Conservation (phyloP, 805 yeast species). For the Kregervanrija pseudodelftensis region DNA sequence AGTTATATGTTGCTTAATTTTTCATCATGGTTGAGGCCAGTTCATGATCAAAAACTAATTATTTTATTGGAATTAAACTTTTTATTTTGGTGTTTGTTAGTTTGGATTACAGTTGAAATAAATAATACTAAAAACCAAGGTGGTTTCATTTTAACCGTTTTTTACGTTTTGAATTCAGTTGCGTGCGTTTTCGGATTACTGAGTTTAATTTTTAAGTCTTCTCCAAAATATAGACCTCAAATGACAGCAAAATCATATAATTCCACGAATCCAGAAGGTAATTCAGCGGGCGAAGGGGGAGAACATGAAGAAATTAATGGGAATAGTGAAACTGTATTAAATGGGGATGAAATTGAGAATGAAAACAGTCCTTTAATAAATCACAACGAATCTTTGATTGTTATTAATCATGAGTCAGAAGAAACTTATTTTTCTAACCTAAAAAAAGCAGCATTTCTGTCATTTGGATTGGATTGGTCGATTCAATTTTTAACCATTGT, state of each 20-base stretch:
- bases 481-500: slow-evolving; percentile 62
- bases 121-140: slow-evolving; percentile 47
- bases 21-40: slow-evolving; percentile 36
- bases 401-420: slow-evolving; percentile 23
- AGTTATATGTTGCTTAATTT: slow-evolving; percentile 53
- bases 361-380: slow-evolving; percentile 7
- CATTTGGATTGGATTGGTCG: slow-evolving; percentile 73
- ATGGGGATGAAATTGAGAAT: neutral
- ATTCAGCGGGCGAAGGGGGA: slow-evolving; percentile 2
- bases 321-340: slow-evolving; percentile 2
- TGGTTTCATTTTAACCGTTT: slow-evolving; percentile 38
- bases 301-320: slow-evolving; percentile 10
- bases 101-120: slow-evolving; percentile 43
- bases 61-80: slow-evolving; percentile 47
- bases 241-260: neutral
- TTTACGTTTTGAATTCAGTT: slow-evolving; percentile 39
- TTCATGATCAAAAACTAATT: slow-evolving; percentile 54
- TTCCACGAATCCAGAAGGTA: neutral
- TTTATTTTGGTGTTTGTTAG: slow-evolving; percentile 49
- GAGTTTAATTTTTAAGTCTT: slow-evolving; percentile 2
- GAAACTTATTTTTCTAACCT: slow-evolving; percentile 20
- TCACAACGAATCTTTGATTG: slow-evolving; percentile 10
- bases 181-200: slow-evolving; percentile 41
- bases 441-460: slow-evolving; percentile 29
- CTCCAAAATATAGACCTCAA: slow-evolving; percentile 1